phyloP scores from a whole-genome alignment of 768 basidiomycete genomes.

The Trametes cinnabarina region DNA sequence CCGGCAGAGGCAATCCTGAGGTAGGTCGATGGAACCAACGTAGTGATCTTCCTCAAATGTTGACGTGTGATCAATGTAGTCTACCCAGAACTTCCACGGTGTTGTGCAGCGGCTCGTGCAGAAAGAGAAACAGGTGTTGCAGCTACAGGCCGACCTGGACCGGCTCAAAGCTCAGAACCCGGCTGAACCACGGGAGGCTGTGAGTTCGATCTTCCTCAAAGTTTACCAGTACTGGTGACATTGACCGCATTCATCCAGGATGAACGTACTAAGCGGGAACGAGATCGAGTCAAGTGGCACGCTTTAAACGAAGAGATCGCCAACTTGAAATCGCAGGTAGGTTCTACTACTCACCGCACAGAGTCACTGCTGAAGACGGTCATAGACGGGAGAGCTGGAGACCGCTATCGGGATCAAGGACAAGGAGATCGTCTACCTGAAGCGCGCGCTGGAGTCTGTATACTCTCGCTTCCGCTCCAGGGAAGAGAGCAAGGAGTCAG shows the following conservation, averaged over 20 bases:
- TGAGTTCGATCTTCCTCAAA: constrained; percentile 32
- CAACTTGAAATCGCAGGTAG: constrained; percentile 66
- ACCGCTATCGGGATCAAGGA: constrained; percentile 48
- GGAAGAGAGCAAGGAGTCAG: constrained; percentile 46
- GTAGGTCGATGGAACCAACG: constrained; percentile 33
- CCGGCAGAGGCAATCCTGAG: constrained; percentile 55
- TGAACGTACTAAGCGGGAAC: constrained; percentile 70
- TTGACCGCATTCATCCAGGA: constrained; percentile 42
- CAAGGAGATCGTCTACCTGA: constrained; percentile 74
- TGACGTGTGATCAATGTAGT: not conserved
- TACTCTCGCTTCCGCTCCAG: constrained; percentile 72
- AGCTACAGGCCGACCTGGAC: constrained; percentile 71
- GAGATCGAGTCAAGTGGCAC: constrained; percentile 72
- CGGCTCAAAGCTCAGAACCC: constrained; percentile 58
- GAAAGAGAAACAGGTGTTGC: constrained; percentile 82
- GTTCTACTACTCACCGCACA: constrained; percentile 16
- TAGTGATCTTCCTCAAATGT: no score
- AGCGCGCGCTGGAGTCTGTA: constrained; percentile 84
- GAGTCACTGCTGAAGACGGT: not conserved
- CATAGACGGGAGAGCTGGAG: constrained; percentile 57
- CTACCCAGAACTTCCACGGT: constrained; percentile 59
- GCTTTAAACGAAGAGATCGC: constrained; percentile 71
- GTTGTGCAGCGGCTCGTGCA: constrained; percentile 76
- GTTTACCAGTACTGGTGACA: not conserved
- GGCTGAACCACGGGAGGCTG: constrained; percentile 55